Evolutionary conservation across 2,329 filamentous ascomycete species (phyloP).

Genomic region (Fusarium denticulatum): DNA sequence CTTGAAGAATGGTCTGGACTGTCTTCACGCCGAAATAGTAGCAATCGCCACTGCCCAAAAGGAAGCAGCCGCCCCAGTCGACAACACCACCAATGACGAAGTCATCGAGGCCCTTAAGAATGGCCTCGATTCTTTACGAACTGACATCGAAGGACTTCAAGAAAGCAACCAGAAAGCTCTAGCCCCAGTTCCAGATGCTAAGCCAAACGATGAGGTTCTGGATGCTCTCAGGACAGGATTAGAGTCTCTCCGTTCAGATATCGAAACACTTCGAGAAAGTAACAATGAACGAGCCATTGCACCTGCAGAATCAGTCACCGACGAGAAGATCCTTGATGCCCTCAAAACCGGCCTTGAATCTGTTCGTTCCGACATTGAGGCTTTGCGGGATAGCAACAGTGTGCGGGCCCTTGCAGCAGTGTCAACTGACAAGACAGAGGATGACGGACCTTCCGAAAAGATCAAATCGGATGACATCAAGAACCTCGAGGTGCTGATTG

Average conservation of each 20-base stretch:
- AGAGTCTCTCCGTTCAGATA: slow-evolving; percentile 75
- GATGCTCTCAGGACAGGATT: slow-evolving; percentile 85
- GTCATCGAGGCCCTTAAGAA: slow-evolving; percentile 37
- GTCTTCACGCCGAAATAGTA: slow-evolving; percentile 78
- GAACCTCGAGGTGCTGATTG: slow-evolving; percentile 84
- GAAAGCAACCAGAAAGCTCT: slow-evolving; percentile 65
- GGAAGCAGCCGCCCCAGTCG: slow-evolving; percentile 28
- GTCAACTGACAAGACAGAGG: slow-evolving; percentile 31
- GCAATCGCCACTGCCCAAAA: slow-evolving; percentile 71
- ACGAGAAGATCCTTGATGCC: slow-evolving; percentile 84
- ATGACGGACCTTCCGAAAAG: slow-evolving; percentile 56
- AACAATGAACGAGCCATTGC: slow-evolving; percentile 69
- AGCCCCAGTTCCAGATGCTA: slow-evolving; percentile 72
- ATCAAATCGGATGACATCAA: slow-evolving; percentile 80
- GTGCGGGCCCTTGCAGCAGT: slow-evolving; percentile 59
- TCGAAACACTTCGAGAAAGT: slow-evolving; percentile 72
- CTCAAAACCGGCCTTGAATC: slow-evolving; percentile 80
- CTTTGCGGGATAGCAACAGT: slow-evolving; percentile 67
- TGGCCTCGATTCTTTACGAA: slow-evolving; percentile 38
- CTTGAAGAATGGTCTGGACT: slow-evolving; percentile 79
- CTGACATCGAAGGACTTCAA: slow-evolving; percentile 58
- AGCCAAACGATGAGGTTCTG: slow-evolving; percentile 82
- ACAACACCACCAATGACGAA: slow-evolving; percentile 34
- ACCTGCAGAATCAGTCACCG: slow-evolving; percentile 49
- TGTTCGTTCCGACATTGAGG: slow-evolving; percentile 79